Conservation (phyloP, 1,284 basidiomycete species). For the Crucibulum cyathiforme region DNA sequence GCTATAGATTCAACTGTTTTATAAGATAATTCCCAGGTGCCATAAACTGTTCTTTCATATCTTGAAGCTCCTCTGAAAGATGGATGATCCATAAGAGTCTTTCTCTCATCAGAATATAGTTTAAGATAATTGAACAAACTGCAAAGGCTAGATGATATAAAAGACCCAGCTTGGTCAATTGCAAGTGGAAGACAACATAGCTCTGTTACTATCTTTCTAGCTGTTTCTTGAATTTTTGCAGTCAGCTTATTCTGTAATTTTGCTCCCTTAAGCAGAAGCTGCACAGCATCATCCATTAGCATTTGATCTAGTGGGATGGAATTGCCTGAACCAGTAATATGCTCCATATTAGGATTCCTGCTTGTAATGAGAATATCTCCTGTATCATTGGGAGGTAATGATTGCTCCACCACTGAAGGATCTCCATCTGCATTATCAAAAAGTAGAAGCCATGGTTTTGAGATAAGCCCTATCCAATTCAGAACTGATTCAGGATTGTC, state of each 20-base stretch:
- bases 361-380: slow-evolving; percentile 2
- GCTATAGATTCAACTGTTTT: neutral
- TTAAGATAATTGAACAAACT: neutral
- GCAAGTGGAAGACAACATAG: slow-evolving; percentile 2
- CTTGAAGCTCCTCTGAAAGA: slow-evolving; percentile 2
- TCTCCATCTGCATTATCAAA: slow-evolving; percentile 2
- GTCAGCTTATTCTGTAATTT: neutral
- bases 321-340: neutral
- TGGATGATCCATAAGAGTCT: neutral
- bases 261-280: neutral
- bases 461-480: neutral
- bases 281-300: neutral
- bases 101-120: neutral
- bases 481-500: neutral
- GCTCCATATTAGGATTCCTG: neutral
- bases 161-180: slow-evolving; percentile 8
- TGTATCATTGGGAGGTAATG: neutral
- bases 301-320: neutral
- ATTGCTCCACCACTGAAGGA: neutral
- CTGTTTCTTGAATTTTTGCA: neutral
- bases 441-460: neutral
- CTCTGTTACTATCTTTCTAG: slow-evolving; percentile 1
- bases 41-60: slow-evolving; percentile 4
- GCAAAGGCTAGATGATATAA: neutral
- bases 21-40: slow-evolving; percentile 1